These are phyloP conservation scores for Pelargonium australe DNA, from an alignment of 441 rosid genomes.

Conservation along the genomic window DNA sequence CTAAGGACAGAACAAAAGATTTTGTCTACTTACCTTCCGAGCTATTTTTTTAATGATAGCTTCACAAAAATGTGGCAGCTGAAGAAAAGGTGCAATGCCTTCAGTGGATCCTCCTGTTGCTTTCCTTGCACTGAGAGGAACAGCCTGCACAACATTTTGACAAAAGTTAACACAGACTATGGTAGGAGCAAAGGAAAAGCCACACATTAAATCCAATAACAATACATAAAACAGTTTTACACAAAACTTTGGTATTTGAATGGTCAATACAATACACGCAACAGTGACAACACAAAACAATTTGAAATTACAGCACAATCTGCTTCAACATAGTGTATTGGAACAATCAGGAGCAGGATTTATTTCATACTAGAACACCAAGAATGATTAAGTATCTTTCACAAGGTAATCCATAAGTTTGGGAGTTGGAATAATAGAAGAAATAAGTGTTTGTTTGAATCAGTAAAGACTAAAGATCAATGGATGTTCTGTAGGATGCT, in stretches of 20 bases:
- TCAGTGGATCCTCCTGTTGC: slow-evolving; percentile 75
- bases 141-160: slow-evolving; percentile 50
- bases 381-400: not conserved
- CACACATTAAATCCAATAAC: not conserved
- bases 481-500: not conserved
- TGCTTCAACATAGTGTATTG: not conserved
- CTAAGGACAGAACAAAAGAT: not conserved
- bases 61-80: slow-evolving; percentile 86
- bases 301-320: not conserved
- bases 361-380: not conserved
- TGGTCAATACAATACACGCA: not conserved
- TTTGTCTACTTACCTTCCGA: slow-evolving; percentile 58
- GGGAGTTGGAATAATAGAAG: not conserved
- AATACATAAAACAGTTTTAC: too few relatives aligned
- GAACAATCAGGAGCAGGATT: not conserved
- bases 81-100: slow-evolving; percentile 85
- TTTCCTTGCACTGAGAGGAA: slow-evolving; percentile 95
- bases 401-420: slow-evolving; percentile 7
- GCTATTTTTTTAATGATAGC: slow-evolving; percentile 70
- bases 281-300: not conserved
- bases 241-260: not conserved
- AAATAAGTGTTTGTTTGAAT: not conserved
- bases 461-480: not conserved
- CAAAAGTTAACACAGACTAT: slow-evolving; percentile 10
- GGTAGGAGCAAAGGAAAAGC: not conserved